These are phyloP conservation scores for Podospora didyma DNA, from an alignment of 495 filamentous ascomycete species.

Conservation along the genomic window DNA sequence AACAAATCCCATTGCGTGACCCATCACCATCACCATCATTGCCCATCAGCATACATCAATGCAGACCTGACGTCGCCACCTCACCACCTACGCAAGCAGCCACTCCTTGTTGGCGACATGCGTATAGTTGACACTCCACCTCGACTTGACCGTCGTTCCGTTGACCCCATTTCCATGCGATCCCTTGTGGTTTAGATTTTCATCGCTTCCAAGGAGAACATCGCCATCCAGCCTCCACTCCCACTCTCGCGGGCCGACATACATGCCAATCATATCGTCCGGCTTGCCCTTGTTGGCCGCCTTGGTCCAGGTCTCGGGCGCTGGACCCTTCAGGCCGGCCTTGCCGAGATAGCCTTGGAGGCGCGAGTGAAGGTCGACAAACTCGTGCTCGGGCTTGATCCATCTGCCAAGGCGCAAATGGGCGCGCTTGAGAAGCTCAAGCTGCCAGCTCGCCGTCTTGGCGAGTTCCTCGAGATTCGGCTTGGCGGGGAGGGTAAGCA, in stretches of 20 bases:
- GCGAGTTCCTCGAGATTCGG: slow-evolving; percentile 36
- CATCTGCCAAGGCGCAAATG: slow-evolving; percentile 32
- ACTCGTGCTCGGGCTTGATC: slow-evolving; percentile 27
- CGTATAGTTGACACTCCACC: neutral
- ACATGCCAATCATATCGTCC: slow-evolving; percentile 23
- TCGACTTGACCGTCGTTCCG: neutral
- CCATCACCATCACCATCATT: too few species aligned
- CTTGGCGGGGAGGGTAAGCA: neutral
- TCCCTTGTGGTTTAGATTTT: neutral
- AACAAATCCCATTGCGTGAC: too few species aligned
- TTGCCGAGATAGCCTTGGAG: slow-evolving; percentile 11
- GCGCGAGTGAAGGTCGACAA: slow-evolving; percentile 9
- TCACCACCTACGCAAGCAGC: neutral
- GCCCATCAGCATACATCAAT: neutral
- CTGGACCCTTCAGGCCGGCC: slow-evolving; percentile 4
- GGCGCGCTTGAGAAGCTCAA: slow-evolving; percentile 49
- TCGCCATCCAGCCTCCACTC: slow-evolving; percentile 15
- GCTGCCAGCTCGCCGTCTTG: slow-evolving; percentile 40
- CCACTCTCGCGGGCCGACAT: slow-evolving; percentile 18
- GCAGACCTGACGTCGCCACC: neutral
- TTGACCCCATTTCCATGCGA: neutral
- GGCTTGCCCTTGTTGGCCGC: slow-evolving; percentile 7
- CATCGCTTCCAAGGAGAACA: neutral
- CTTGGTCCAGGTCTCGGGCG: slow-evolving; percentile 19
- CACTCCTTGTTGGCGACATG: neutral